phyloP scores from a whole-genome alignment of 768 basidiomycete species.

The Amanita rubescens region DNA sequence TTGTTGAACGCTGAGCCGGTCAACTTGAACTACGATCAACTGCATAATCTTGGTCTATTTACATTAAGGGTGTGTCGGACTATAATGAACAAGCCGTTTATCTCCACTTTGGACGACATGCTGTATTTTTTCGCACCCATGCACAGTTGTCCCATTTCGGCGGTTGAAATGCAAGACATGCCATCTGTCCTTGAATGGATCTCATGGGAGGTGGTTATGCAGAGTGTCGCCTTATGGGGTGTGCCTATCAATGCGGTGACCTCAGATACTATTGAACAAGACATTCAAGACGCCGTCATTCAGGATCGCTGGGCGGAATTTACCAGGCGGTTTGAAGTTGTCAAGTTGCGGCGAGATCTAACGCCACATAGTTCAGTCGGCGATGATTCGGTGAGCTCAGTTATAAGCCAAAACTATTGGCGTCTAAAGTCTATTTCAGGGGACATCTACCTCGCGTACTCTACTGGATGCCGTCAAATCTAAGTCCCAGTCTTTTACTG shows the following conservation, averaged over 20 bases:
- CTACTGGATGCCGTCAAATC: slow-evolving; percentile 62
- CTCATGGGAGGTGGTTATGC: slow-evolving; percentile 54
- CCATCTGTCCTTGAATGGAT: slow-evolving; percentile 40
- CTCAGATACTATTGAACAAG: slow-evolving; percentile 31
- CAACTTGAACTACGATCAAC: slow-evolving; percentile 34
- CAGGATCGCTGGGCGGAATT: slow-evolving; percentile 76
- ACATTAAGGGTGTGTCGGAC: slow-evolving; percentile 57
- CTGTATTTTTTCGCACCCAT: slow-evolving; percentile 67
- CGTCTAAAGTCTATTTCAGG: slow-evolving; percentile 28
- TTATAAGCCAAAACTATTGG: neutral
- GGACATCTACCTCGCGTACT: slow-evolving; percentile 52
- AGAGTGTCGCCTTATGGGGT: slow-evolving; percentile 46
- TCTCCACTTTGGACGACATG: slow-evolving; percentile 46
- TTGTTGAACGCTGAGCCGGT: slow-evolving; percentile 45
- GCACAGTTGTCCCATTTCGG: slow-evolving; percentile 19
- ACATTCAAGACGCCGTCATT: slow-evolving; percentile 56
- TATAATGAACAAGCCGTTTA: slow-evolving; percentile 60
- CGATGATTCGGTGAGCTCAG: slow-evolving; percentile 51
- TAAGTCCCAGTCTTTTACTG: slow-evolving; percentile 53
- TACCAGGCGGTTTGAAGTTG: slow-evolving; percentile 58
- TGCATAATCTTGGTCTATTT: slow-evolving; percentile 48
- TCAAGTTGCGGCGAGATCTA: slow-evolving; percentile 54
- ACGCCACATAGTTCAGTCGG: slow-evolving; percentile 64
- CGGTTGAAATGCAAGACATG: slow-evolving; percentile 17
- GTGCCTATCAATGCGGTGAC: slow-evolving; percentile 35